Conservation (phyloP, 495 filamentous ascomycete species). For the Parmelia sp. region DNA sequence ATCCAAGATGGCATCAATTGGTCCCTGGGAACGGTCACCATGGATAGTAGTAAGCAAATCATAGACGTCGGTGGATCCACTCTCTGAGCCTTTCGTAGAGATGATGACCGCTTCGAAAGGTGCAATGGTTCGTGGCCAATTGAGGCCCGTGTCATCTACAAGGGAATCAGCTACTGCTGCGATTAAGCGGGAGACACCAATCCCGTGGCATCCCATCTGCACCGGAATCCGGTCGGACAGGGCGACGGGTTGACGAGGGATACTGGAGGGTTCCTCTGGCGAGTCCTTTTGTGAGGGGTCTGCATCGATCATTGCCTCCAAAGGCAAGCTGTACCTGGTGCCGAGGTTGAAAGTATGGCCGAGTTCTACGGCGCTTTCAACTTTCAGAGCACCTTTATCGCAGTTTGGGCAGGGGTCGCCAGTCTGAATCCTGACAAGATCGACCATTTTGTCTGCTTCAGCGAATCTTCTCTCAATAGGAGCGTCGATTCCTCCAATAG, state of each 20-base stretch:
- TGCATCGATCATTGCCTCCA: constrained; percentile 53
- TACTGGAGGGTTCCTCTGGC: not conserved
- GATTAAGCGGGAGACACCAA: constrained; percentile 87
- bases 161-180: constrained; percentile 72
- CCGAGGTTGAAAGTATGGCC: constrained; percentile 95
- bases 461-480: not conserved
- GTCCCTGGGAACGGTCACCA: not conserved
- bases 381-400: constrained; percentile 51
- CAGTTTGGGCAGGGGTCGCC: constrained; percentile 73
- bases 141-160: constrained; percentile 68
- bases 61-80: constrained; percentile 39
- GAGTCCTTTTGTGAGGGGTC: constrained; percentile 2
- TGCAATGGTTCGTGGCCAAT: constrained; percentile 82
- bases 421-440: constrained; percentile 55
- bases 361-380: constrained; percentile 74
- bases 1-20: constrained; percentile 63
- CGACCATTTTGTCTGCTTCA: constrained; percentile 29
- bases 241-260: constrained; percentile 6
- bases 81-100: constrained; percentile 42
- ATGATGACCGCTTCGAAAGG: constrained; percentile 78
- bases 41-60: constrained; percentile 9
- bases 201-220: constrained; percentile 95
- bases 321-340: constrained; percentile 72
- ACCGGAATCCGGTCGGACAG: constrained; percentile 42
- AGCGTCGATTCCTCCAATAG: not conserved